Evolutionary conservation across 306 rosid genomes (phyloP).

Genomic region (Acacia crassicarpa): DNA sequence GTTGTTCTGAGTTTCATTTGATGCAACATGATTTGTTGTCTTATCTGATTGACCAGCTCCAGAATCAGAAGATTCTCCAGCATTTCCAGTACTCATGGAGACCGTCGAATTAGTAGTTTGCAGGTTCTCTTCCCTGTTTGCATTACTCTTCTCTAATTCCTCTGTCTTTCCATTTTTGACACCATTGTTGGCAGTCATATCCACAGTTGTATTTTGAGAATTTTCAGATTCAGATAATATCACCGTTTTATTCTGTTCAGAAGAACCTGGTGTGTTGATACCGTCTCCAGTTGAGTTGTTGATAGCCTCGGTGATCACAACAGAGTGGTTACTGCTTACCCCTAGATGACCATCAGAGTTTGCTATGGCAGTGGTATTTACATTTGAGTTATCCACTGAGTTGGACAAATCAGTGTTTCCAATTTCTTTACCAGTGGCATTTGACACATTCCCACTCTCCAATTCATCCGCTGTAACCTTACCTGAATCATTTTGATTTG

Average conservation of each 20-base stretch:
- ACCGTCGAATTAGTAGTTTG: slow-evolving; percentile 29
- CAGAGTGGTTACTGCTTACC: slow-evolving; percentile 33
- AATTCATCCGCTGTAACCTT: slow-evolving; percentile 41
- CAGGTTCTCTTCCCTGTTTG: slow-evolving; percentile 35
- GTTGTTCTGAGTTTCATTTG: slow-evolving; percentile 39
- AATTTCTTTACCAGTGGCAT: slow-evolving; percentile 31
- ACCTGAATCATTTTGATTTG: slow-evolving; percentile 38
- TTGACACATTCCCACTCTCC: slow-evolving; percentile 36
- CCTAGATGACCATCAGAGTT: slow-evolving; percentile 40
- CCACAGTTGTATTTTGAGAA: slow-evolving; percentile 29
- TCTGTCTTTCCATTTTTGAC: slow-evolving; percentile 29
- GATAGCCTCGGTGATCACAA: slow-evolving; percentile 30
- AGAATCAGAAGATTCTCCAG: slow-evolving; percentile 37
- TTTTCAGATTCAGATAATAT: slow-evolving; percentile 24
- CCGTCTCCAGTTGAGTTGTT: slow-evolving; percentile 33
- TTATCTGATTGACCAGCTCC: slow-evolving; percentile 37
- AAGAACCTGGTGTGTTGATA: slow-evolving; percentile 30
- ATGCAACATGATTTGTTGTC: slow-evolving; percentile 24
- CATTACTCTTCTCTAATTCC: slow-evolving; percentile 33
- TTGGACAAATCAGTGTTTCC: slow-evolving; percentile 36
- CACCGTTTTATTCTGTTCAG: slow-evolving; percentile 39
- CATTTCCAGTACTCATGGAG: slow-evolving; percentile 37
- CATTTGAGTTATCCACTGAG: slow-evolving; percentile 29
- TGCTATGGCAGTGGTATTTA: slow-evolving; percentile 26
- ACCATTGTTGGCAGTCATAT: slow-evolving; percentile 33